Percentiles rank a stretch among this genome's conserved stretches.
Evolutionary conservation across 352 stramenopile genomes (phyloP).

Genomic region (Globisporangium parvum): DNA sequence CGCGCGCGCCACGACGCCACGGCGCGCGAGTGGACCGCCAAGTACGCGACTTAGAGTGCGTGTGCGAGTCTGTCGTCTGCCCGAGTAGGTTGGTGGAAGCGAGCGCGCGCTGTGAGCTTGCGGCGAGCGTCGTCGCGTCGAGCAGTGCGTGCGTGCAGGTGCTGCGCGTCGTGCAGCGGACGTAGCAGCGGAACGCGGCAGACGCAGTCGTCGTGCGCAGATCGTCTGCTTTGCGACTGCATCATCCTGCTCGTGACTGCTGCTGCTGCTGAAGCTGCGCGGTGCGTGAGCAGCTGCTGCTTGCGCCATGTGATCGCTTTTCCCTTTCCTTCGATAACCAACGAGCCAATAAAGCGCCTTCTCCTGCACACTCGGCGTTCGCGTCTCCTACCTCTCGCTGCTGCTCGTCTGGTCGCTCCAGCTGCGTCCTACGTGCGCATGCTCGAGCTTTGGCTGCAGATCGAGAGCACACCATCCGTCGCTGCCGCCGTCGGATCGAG

Average conservation of each 20-base stretch:
- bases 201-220: too few relatives aligned
- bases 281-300: not conserved
- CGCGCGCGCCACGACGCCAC: conserved; percentile 92
- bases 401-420: too few relatives aligned
- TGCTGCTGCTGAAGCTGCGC: not conserved
- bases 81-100: not conserved
- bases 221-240: not conserved
- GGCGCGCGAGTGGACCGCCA: conserved; percentile 96
- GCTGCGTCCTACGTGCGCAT: too few relatives aligned
- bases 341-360: conserved; percentile 6
- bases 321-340: conserved; percentile 13
- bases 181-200: too few relatives aligned
- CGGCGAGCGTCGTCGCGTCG: too few relatives aligned
- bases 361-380: not conserved
- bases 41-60: conserved; percentile 95
- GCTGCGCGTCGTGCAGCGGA: too few relatives aligned
- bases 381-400: not conserved
- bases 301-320: conserved; percentile 2
- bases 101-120: not conserved
- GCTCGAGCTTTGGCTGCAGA: too few relatives aligned
- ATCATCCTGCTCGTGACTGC: not conserved
- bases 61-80: not conserved
- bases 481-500: too few relatives aligned
- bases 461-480: too few relatives aligned
- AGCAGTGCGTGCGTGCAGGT: too few relatives aligned